phyloP scores from a whole-genome alignment of 225 moss, liverwort and hornwort genomes.

The Sphagnum tenellum region DNA sequence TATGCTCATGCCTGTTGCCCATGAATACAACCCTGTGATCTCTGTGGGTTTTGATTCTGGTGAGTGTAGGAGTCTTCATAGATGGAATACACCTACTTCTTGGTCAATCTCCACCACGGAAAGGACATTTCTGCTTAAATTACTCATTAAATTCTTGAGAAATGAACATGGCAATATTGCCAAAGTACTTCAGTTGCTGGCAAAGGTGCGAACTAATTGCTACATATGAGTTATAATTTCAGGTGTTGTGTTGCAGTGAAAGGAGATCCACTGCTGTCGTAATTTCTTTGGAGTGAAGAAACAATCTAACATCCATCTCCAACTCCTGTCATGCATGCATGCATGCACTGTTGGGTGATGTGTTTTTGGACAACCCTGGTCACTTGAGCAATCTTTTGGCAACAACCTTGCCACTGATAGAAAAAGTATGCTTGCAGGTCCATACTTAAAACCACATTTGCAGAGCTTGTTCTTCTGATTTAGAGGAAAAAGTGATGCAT shows the following conservation, averaged over 20 bases:
- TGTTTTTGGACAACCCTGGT: background rate
- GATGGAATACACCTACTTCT: too few relatives aligned
- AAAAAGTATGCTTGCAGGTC: background rate
- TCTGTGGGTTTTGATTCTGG: conserved; percentile 62
- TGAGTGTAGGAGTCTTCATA: background rate
- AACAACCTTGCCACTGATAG: conserved; percentile 9
- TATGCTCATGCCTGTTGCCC: conserved; percentile 46
- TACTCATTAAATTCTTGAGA: too few relatives aligned
- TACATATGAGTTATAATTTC: too few relatives aligned
- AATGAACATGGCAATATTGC: too few relatives aligned
- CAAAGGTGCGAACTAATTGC: too few relatives aligned
- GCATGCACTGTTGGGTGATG: conserved; percentile 15
- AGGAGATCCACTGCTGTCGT: conserved; percentile 12
- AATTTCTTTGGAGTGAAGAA: conserved; percentile 15
- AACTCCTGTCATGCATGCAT: conserved; percentile 14
- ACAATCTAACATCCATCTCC: conserved; percentile 13
- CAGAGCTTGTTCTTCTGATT: too few relatives aligned
- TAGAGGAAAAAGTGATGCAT: too few relatives aligned
- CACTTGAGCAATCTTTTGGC: background rate
- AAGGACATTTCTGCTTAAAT: too few relatives aligned
- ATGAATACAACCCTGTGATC: conserved; percentile 38
- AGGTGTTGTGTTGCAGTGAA: conserved; percentile 6
- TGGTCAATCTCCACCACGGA: too few relatives aligned
- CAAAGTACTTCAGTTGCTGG: too few relatives aligned
- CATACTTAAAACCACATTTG: too few relatives aligned